These are phyloP conservation scores for Fraxinus xanthoxyloides DNA, from an alignment of 305 asterid genomes.

Conservation along the genomic window DNA sequence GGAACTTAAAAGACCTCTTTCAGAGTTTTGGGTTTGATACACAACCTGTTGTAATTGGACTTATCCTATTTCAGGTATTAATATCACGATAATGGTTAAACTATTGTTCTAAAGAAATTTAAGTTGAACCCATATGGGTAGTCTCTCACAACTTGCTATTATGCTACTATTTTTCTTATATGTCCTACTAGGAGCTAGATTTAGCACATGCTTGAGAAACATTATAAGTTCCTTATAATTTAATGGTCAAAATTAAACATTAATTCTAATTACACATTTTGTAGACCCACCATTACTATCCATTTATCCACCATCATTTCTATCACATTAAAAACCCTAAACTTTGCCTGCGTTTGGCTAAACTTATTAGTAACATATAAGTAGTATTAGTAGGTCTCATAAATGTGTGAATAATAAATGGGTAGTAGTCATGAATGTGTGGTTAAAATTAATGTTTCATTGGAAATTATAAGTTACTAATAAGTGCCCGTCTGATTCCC, in stretches of 20 bases:
- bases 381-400: neutral
- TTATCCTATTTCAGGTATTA: constrained; percentile 85
- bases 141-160: neutral
- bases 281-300: neutral
- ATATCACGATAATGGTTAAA: neutral
- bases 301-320: neutral
- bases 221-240: neutral
- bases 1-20: constrained; percentile 89
- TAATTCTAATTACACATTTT: neutral
- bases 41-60: constrained; percentile 96
- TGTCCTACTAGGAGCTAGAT: neutral
- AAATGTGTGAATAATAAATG: neutral
- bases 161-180: neutral
- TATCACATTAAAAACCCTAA: neutral
- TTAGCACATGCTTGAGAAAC: neutral
- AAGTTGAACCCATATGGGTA: neutral
- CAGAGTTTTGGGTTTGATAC: constrained; percentile 98
- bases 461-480: neutral
- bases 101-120: neutral
- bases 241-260: neutral
- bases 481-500: neutral
- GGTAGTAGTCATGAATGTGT: neutral
- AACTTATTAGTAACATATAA: neutral
- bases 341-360: neutral
- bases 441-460: neutral